These are phyloP conservation scores for Solanum gracilifrons DNA, from an alignment of 257 asterid genomes.

Conservation along the genomic window DNA sequence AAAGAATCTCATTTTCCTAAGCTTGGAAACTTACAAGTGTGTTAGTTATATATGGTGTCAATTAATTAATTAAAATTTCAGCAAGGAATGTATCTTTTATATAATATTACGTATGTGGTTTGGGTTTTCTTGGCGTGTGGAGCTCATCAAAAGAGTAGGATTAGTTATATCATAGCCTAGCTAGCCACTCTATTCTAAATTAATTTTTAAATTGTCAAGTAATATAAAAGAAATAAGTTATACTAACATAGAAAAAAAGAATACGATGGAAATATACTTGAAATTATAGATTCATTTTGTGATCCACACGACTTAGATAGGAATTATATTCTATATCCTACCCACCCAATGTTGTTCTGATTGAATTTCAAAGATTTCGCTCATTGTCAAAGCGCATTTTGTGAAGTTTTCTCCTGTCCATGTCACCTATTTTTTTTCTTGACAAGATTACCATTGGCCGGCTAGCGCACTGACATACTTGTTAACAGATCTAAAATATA, in stretches of 20 bases:
- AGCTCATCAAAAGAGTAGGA: conserved; percentile 8
- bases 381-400: too few species aligned
- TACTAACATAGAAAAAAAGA: background rate
- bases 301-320: too few species aligned
- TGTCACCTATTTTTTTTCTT: background rate
- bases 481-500: background rate
- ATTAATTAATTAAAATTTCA: background rate
- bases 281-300: too few species aligned
- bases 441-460: background rate
- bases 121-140: conserved; percentile 23
- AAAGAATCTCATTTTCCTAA: background rate
- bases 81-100: background rate
- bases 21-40: background rate
- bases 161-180: background rate
- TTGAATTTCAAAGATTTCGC: too few species aligned
- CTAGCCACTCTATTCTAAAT: background rate
- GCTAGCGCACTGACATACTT: background rate
- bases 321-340: too few species aligned
- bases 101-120: background rate
- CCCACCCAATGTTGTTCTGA: too few species aligned
- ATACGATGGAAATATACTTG: background rate
- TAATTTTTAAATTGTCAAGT: background rate
- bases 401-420: too few species aligned
- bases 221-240: background rate
- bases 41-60: background rate